Evolutionary conservation across 2,329 filamentous ascomycete species (phyloP).

Genomic region (Clonostachys sp.): DNA sequence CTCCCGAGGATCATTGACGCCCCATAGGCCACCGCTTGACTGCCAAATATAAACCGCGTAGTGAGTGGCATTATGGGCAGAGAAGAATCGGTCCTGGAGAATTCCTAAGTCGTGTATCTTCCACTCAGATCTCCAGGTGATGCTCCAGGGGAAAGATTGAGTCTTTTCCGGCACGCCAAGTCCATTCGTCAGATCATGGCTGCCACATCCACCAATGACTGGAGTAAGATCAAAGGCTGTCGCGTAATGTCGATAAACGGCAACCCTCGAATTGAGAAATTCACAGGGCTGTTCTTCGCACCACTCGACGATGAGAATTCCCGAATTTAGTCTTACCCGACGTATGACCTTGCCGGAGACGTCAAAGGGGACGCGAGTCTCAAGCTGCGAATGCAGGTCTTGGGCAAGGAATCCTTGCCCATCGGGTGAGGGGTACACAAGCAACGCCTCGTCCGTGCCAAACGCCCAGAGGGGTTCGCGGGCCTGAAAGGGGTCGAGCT

Average conservation of each 20-base stretch:
- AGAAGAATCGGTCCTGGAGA: slow-evolving; percentile 57
- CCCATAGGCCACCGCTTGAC: slow-evolving; percentile 48
- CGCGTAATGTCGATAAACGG: slow-evolving; percentile 53
- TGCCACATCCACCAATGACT: background rate
- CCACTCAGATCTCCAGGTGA: slow-evolving; percentile 53
- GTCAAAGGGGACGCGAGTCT: slow-evolving; percentile 46
- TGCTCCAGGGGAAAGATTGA: slow-evolving; percentile 22
- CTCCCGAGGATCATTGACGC: slow-evolving; percentile 53
- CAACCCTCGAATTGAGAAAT: slow-evolving; percentile 43
- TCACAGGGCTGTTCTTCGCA: slow-evolving; percentile 47
- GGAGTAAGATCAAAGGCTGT: slow-evolving; percentile 44
- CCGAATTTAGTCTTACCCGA: slow-evolving; percentile 44
- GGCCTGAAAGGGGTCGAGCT: slow-evolving; percentile 35
- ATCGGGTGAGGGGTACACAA: slow-evolving; percentile 42
- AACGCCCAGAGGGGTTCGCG: slow-evolving; percentile 49
- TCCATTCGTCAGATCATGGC: too few species aligned
- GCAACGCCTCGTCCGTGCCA: slow-evolving; percentile 42
- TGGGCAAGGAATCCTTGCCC: slow-evolving; percentile 33
- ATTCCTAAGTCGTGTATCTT: slow-evolving; percentile 54
- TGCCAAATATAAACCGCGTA: slow-evolving; percentile 62
- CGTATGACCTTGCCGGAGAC: slow-evolving; percentile 43
- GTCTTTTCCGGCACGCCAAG: too few species aligned
- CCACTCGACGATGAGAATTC: slow-evolving; percentile 58
- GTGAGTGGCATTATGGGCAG: slow-evolving; percentile 52
- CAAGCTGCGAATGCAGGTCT: slow-evolving; percentile 40